phyloP scores from a whole-genome alignment of 306 rosid genomes.

The Castanospermum australe region DNA sequence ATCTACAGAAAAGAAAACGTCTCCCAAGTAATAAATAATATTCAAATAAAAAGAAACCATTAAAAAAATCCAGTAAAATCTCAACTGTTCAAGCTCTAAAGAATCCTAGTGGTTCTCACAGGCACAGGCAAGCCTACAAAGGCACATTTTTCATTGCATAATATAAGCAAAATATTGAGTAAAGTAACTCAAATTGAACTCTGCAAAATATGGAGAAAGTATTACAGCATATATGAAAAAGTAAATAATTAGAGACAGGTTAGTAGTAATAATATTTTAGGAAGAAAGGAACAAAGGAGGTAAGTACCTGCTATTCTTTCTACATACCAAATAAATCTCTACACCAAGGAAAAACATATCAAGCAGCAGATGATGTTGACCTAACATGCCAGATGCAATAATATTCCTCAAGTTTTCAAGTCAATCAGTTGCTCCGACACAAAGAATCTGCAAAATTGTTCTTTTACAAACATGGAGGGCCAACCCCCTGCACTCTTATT shows the following conservation, averaged over 20 bases:
- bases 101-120: neutral
- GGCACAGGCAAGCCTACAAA: neutral
- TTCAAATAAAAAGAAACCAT: constrained; percentile 7
- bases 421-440: constrained; percentile 26
- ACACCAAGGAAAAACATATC: constrained; percentile 24
- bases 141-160: neutral
- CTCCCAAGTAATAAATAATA: constrained; percentile 4
- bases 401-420: constrained; percentile 35
- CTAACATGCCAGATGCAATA: constrained; percentile 22
- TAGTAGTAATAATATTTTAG: neutral
- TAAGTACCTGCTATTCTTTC: constrained; percentile 11
- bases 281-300: neutral
- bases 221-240: neutral
- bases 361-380: constrained; percentile 38
- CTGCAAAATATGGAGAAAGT: neutral
- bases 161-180: neutral
- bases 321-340: constrained; percentile 18
- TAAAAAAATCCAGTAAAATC: constrained; percentile 11
- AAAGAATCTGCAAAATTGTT: constrained; percentile 15
- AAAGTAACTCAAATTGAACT: neutral
- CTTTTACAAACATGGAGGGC: constrained; percentile 10
- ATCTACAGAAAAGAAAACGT: neutral
- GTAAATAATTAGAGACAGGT: neutral
- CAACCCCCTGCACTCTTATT: constrained; percentile 20
- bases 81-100: neutral